phyloP scores from a whole-genome alignment of 2,329 filamentous ascomycete species.

The Sporothrix inflata region DNA sequence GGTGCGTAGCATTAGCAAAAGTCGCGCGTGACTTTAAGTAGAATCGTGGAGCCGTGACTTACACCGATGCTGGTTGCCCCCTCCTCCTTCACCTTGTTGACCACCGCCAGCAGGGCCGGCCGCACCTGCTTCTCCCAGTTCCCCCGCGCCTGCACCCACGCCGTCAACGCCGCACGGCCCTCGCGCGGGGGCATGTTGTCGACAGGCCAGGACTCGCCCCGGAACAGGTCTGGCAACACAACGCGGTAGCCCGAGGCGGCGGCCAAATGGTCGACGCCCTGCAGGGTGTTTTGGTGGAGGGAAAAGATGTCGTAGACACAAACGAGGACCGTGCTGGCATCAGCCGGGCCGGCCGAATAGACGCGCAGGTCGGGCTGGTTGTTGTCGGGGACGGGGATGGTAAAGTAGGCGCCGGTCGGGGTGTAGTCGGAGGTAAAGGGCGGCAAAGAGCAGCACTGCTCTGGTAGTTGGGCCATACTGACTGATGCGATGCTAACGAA shows the following conservation, averaged over 20 bases:
- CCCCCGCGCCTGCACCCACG: slow-evolving; percentile 17
- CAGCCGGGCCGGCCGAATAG: slow-evolving; percentile 4
- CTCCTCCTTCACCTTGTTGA: slow-evolving; percentile 10
- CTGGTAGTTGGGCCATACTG: slow-evolving; percentile 1
- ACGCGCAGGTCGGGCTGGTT: slow-evolving; percentile 16
- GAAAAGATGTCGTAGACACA: slow-evolving; percentile 24
- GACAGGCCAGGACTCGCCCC: slow-evolving; percentile 19
- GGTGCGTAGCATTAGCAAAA: not conserved
- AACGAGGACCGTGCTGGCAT: slow-evolving; percentile 11
- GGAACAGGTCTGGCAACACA: slow-evolving; percentile 21
- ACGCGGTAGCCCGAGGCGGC: slow-evolving; percentile 14
- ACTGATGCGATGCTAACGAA: no score
- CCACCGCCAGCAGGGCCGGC: not conserved
- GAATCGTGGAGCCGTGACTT: not conserved
- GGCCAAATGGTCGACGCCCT: slow-evolving; percentile 22
- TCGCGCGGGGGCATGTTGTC: slow-evolving; percentile 25
- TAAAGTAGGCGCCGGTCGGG: slow-evolving; percentile 17
- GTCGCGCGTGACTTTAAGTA: no score
- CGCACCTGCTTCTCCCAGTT: slow-evolving; percentile 17
- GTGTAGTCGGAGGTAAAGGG: slow-evolving; percentile 25
- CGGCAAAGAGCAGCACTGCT: slow-evolving; percentile 24
- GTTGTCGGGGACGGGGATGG: not conserved
- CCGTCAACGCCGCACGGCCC: slow-evolving; percentile 6
- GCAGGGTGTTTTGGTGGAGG: slow-evolving; percentile 20
- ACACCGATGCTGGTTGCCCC: slow-evolving; percentile 14